Evolutionary conservation across 192 early-diverging fungal species (phyloP), one percentile per base, ranked within the genome.

Genomic region (Coemansia sp.): DNA sequence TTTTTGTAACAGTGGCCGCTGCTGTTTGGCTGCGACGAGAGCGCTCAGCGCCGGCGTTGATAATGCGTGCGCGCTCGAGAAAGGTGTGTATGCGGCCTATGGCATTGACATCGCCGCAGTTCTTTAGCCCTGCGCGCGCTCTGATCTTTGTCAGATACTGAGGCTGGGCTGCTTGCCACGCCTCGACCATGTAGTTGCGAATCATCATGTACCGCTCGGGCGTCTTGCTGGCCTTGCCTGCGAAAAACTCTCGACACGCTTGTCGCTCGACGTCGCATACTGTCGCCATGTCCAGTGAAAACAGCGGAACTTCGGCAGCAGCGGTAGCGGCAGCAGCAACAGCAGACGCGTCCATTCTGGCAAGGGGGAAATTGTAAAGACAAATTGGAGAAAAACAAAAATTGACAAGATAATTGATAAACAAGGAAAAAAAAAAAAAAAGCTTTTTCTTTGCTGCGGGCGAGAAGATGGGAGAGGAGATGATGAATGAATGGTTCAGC

Each of bases 21-120:
- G 57, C n/a, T 38, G 41, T 54, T 31, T 29, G 19, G 29, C 49
- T 64, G 37, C 73, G 59, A 3, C 51, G 66, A 11, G 64, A 22
- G 45, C 57, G 62, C 27, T 38, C 71, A 9, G 87, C 87, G 46
- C 87, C 89, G 7, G 85, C 71, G 71, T 98, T 98, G 72, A 98
- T 96, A 6, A 85, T 87, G 9, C 89, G 89, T 27, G 89, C 76
- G 11, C 60, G 69, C 63, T 98, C 96, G 22, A 98, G 79, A 79
- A 91, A 98, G 17, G 84, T 61, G 68, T 96, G 94, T 32, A 98
- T 89, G 4, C 96, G 80, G 2, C 90, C 87, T 24, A 98, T 95
- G 6, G 94, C 94, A 69, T 98, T 95, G 20, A 98, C 96, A 59
- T 98, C 96, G 24, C 94, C 93, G 65, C 93, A 94, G 74, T 94